phyloP scores from a whole-genome alignment of 2,329 filamentous ascomycete species.

The Neonectria coccinea region DNA sequence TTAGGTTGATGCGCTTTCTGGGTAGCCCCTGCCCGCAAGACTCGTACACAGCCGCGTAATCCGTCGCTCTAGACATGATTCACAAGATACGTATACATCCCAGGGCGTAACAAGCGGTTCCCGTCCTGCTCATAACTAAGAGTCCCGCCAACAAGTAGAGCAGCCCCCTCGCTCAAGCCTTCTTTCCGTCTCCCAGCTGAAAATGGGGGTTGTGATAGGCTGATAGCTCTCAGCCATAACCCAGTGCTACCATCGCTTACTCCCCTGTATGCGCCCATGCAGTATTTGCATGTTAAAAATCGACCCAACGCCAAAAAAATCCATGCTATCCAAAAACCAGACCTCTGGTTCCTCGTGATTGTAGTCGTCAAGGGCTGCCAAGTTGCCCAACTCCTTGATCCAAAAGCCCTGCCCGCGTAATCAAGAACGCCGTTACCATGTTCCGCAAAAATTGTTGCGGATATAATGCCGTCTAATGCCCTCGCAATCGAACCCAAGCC shows the following conservation, averaged over 20 bases:
- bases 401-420: slow-evolving; percentile 29
- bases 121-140: not conserved
- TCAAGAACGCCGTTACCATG: slow-evolving; percentile 49
- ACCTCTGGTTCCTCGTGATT: slow-evolving; percentile 20
- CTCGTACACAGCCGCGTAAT: not conserved
- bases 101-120: not conserved
- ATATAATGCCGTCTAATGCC: slow-evolving; percentile 30
- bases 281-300: not conserved
- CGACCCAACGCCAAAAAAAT: slow-evolving; percentile 13
- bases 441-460: slow-evolving; percentile 35
- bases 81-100: not conserved
- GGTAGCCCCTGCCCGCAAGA: not conserved
- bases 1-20: too few relatives aligned
- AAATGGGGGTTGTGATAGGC: slow-evolving; percentile 2
- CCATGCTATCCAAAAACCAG: slow-evolving; percentile 16
- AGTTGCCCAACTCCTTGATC: slow-evolving; percentile 26
- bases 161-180: not conserved
- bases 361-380: slow-evolving; percentile 22
- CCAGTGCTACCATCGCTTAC: slow-evolving; percentile 1
- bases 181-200: not conserved
- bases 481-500: slow-evolving; percentile 17
- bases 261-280: slow-evolving; percentile 5
- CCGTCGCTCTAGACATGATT: not conserved
- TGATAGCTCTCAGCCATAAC: slow-evolving; percentile 6
- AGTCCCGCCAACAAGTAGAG: not conserved